Evolutionary conservation across 345 rosid species (phyloP).

Genomic region (Citrus inodora): DNA sequence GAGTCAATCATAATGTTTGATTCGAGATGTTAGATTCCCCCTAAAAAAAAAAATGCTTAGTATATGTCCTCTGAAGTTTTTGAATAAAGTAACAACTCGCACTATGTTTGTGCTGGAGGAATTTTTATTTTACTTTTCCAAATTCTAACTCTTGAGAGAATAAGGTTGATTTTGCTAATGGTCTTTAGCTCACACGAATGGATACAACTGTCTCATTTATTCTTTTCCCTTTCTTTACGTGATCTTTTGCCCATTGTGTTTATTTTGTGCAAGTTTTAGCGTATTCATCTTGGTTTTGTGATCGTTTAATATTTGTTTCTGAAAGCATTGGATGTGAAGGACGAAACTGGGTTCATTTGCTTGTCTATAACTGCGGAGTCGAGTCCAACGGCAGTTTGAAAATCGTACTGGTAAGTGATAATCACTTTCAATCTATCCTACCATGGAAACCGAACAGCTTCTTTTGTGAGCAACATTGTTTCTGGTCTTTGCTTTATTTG

Average conservation of each 20-base stretch:
- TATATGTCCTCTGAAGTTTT: background rate
- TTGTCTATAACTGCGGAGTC: background rate
- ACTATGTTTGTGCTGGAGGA: background rate
- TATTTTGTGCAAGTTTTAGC: background rate
- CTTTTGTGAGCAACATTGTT: no score
- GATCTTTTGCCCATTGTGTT: background rate
- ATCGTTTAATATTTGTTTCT: no score
- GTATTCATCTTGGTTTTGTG: background rate
- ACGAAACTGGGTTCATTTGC: background rate
- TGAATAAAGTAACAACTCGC: background rate
- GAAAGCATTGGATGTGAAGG: no score
- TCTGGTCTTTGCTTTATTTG: no score
- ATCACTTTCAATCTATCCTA: background rate
- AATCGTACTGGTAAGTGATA: background rate
- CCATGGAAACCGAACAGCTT: no score
- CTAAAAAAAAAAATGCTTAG: background rate
- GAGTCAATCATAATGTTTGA: background rate
- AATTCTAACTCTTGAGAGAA: background rate
- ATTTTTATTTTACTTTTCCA: background rate
- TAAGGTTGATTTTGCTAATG: background rate
- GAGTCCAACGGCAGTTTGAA: no score
- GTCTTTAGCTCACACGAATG: background rate
- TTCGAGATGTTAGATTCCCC: conserved; percentile 3
- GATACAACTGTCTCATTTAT: background rate
- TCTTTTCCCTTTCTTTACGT: background rate